Conservation (phyloP, 2,329 filamentous ascomycete genomes). For the Colletotrichum theobromicola region DNA sequence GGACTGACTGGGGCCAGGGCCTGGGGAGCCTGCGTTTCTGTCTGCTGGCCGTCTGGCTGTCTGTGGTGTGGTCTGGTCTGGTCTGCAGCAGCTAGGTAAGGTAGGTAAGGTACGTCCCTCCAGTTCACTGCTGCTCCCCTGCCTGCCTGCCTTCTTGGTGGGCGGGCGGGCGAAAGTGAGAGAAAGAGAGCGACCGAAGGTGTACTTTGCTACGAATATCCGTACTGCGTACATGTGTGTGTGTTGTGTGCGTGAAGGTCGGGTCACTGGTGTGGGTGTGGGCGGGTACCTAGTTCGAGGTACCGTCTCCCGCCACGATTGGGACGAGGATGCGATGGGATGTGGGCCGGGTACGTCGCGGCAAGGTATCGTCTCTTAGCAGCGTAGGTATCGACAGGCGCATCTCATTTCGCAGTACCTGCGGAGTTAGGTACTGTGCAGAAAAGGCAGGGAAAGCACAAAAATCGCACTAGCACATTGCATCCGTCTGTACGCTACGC, state of each 20-base stretch:
- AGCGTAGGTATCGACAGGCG: not conserved
- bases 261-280: not conserved
- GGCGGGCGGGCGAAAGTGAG: not conserved
- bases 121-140: not conserved
- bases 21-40: not conserved
- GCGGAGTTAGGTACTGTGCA: not conserved
- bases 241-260: not conserved
- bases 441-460: not conserved
- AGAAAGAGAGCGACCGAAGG: not conserved
- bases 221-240: not conserved
- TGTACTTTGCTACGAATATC: not conserved
- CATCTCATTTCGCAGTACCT: not conserved
- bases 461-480: not conserved
- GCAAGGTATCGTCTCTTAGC: not conserved
- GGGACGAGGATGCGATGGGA: not conserved
- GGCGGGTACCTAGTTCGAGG: constrained; percentile 14
- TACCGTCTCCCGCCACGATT: not conserved
- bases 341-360: not conserved
- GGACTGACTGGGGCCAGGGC: not conserved
- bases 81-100: not conserved
- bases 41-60: not conserved
- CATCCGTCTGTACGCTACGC: not conserved
- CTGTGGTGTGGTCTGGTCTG: not conserved
- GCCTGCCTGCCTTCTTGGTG: not conserved
- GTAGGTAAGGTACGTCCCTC: not conserved